phyloP scores from a whole-genome alignment of 345 rosid species.

The Atalantia buxifolia region DNA sequence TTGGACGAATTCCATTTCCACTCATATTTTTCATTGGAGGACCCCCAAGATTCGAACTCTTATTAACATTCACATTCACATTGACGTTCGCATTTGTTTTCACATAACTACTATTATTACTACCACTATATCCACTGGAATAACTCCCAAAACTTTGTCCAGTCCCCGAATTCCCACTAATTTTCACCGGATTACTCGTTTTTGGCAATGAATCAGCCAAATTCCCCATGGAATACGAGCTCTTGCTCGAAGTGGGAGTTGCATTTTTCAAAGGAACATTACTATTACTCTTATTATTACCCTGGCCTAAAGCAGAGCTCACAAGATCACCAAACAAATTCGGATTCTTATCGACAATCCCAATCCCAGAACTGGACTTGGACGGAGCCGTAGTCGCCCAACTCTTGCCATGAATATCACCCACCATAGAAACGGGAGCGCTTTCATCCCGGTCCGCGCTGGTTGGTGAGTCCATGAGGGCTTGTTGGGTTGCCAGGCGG shows the following conservation, averaged over 20 bases:
- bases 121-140: constrained; percentile 39
- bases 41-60: constrained; percentile 58
- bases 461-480: constrained; percentile 93
- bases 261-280: constrained; percentile 76
- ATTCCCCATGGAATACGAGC: constrained; percentile 75
- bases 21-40: constrained; percentile 53
- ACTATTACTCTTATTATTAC: constrained; percentile 30
- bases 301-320: constrained; percentile 76
- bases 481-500: constrained; percentile 71
- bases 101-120: constrained; percentile 23
- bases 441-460: constrained; percentile 39
- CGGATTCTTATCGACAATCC: constrained; percentile 67
- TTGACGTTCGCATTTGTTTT: constrained; percentile 11
- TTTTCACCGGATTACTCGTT: constrained; percentile 33
- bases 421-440: constrained; percentile 78
- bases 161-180: constrained; percentile 47
- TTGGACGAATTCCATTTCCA: constrained; percentile 43
- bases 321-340: constrained; percentile 88
- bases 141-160: constrained; percentile 30
- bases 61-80: constrained; percentile 29
- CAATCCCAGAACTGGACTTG: constrained; percentile 44
- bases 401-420: constrained; percentile 86
- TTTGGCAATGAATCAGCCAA: constrained; percentile 79
- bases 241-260: constrained; percentile 35
- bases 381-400: constrained; percentile 59